phyloP scores from a whole-genome alignment of 805 yeast genomes.

The Maudiozyma turicensis region DNA sequence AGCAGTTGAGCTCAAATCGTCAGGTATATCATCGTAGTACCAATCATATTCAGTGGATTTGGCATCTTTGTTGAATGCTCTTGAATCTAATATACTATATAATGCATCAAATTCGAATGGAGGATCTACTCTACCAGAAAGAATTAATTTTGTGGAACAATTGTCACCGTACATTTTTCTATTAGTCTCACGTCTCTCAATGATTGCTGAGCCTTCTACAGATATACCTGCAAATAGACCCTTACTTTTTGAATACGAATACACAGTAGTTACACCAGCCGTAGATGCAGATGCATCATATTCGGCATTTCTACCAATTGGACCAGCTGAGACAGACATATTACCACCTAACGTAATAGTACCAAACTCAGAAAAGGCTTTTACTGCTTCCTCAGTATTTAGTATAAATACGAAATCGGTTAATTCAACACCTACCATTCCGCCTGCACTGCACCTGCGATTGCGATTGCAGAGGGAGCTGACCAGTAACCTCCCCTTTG shows the following conservation, averaged over 20 bases:
- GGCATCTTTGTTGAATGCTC: conserved; percentile 69
- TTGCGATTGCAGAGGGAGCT: conserved; percentile 88
- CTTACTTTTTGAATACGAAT: conserved; percentile 90
- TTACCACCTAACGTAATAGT: conserved; percentile 94
- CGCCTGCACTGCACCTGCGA: conserved; percentile 99
- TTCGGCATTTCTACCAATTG: conserved; percentile 93
- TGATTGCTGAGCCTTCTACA: conserved; percentile 90
- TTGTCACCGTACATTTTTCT: conserved; percentile 84
- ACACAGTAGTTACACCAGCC: conserved; percentile 79
- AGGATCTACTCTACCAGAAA: conserved; percentile 76
- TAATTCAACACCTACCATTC: conserved; percentile 91
- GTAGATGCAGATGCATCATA: conserved; percentile 92
- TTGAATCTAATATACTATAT: conserved; percentile 73
- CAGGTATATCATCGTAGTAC: conserved; percentile 44
- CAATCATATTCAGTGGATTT: conserved; percentile 34
- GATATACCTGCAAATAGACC: conserved; percentile 97
- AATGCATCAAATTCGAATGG: conserved; percentile 86
- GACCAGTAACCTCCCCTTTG: conserved; percentile 95
- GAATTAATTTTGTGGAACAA: conserved; percentile 75
- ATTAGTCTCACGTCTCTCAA: conserved; percentile 95
- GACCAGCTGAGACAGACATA: conserved; percentile 93
- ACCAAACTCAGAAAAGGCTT: conserved; percentile 87
- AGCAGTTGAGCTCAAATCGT: conserved; percentile 25
- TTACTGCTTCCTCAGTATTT: conserved; percentile 81
- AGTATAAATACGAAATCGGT: conserved; percentile 94